A percentile compares a stretch with the other conserved stretches of the same genome.
These are phyloP conservation scores for Cyanidiococcus yangmingshanensis DNA, from an alignment of 23 red algal species.

Conservation along the genomic window DNA sequence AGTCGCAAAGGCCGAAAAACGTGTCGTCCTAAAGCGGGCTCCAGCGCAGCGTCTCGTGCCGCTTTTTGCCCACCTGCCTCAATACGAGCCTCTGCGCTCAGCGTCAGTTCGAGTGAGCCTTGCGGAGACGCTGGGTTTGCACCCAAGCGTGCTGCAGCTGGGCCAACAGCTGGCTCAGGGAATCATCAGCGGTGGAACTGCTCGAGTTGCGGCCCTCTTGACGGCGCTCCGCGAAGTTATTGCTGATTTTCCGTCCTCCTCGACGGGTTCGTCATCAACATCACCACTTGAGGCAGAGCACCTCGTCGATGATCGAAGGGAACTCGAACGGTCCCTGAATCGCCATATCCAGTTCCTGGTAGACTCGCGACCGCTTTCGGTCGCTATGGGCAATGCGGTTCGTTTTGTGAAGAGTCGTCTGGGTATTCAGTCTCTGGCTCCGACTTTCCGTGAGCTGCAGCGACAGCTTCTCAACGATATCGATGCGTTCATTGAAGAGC, in stretches of 20 bases:
- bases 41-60: constrained; percentile 24
- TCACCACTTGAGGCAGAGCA: background rate
- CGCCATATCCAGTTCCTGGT: constrained; percentile 34
- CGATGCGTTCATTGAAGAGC: constrained; percentile 17
- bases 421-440: constrained; percentile 5
- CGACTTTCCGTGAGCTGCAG: constrained; percentile 22
- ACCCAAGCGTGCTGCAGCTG: background rate
- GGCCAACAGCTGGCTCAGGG: background rate
- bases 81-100: constrained; percentile 27
- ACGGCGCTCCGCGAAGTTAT: background rate
- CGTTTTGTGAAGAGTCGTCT: constrained; percentile 24
- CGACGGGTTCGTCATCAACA: background rate
- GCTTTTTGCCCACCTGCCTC: constrained; percentile 36
- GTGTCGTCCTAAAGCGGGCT: constrained; percentile 17
- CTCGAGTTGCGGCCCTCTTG: background rate
- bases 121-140: background rate
- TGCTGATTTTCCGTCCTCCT: background rate
- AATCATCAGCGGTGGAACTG: background rate
- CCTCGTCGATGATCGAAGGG: constrained; percentile 6
- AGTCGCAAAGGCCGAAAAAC: constrained; percentile 31
- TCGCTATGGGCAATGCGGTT: constrained; percentile 37
- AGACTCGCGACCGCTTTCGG: constrained; percentile 35
- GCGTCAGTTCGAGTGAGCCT: background rate
- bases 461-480: background rate
- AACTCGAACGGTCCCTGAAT: constrained; percentile 24